These are phyloP conservation scores for Physaria fendleri DNA, from an alignment of 345 rosid genomes.

Conservation along the genomic window DNA sequence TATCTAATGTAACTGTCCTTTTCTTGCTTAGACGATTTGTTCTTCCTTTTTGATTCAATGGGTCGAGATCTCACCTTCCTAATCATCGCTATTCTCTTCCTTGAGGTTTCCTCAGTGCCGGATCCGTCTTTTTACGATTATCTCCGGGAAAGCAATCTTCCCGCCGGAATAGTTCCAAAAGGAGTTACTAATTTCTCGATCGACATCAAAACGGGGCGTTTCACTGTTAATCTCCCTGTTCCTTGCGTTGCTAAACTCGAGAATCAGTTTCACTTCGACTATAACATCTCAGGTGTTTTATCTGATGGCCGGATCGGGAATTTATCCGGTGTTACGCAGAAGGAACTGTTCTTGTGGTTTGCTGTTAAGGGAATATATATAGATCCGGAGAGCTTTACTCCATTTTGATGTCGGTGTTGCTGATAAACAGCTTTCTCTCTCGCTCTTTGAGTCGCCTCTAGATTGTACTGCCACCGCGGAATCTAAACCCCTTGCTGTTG, in stretches of 20 bases:
- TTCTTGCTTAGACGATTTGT: neutral
- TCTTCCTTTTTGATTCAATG: slow-evolving; percentile 3
- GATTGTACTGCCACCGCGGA: slow-evolving; percentile 60
- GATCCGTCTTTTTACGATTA: slow-evolving; percentile 41
- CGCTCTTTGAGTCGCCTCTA: slow-evolving; percentile 73
- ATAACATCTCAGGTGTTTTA: slow-evolving; percentile 58
- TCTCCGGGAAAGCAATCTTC: slow-evolving; percentile 50
- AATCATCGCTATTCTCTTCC: neutral
- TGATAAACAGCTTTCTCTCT: slow-evolving; percentile 70
- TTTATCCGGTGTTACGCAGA: slow-evolving; percentile 65
- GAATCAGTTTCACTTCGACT: slow-evolving; percentile 74
- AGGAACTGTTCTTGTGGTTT: slow-evolving; percentile 83
- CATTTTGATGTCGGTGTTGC: slow-evolving; percentile 81
- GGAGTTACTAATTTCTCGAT: slow-evolving; percentile 55
- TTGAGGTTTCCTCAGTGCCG: neutral
- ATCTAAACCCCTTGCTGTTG: slow-evolving; percentile 2
- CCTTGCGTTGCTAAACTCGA: slow-evolving; percentile 81
- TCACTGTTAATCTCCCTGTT: slow-evolving; percentile 45
- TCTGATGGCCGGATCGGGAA: slow-evolving; percentile 56
- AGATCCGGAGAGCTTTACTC: slow-evolving; percentile 59
- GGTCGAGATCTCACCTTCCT: slow-evolving; percentile 4
- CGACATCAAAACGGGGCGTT: slow-evolving; percentile 46
- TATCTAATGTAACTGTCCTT: neutral
- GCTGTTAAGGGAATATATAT: slow-evolving; percentile 68
- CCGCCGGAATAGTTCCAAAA: slow-evolving; percentile 69